Base-by-base conservation (phyloP, 495 filamentous ascomycete species). In the Tuber magnatum region DNA sequence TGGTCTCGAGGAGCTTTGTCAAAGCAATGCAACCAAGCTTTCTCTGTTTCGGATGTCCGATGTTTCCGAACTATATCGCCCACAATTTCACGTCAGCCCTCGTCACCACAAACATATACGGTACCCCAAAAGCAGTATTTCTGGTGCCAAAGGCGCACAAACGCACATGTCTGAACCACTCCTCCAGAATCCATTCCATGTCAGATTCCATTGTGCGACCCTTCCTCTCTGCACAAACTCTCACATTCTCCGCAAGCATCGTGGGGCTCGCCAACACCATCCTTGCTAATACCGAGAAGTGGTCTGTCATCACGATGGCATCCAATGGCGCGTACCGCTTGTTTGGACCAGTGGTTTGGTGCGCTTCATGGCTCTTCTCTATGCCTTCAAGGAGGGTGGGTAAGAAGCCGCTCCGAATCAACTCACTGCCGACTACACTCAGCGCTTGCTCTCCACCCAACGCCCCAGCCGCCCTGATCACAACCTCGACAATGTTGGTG, bases 11-110 rank as follows among this genome's bases (percentile, higher is more conserved):
- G 40, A 97, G 86, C 48, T 91, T 88, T 14, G 95, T 97, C 35
- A 97, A 87, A 9, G 89, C 94, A 4, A 99, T 87, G 69, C 88
- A 90, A 77, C 91, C 92, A 18, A 97, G 86, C 84, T 99, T 99
- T 84, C 92, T 89, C 65, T 90, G 87, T 44, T 87, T 89, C 7
- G 88, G 85, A 82, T 93, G 89, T 61, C 88, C 90, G 83, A 96
- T 93, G 82, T 88, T 91, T 80, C 95, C 92, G 79, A 96, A 92
- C 81, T 83, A 72, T 46, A 69, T 68, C 69, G 12, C 68, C 65
- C 38, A 16, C 72, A 71, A 65, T 65, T 18, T 35, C 56, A 65
- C 56, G 56, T 70, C 48, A 70, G 12, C 41, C 69, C 40, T 22
- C 5, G 39, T 10, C 68, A 28, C 35, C 61, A 56, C 68, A 28